Evolutionary conservation across 441 rosid genomes (phyloP), one percentile per base, ranked within the genome.

Genomic region (Eruca vesicaria): DNA sequence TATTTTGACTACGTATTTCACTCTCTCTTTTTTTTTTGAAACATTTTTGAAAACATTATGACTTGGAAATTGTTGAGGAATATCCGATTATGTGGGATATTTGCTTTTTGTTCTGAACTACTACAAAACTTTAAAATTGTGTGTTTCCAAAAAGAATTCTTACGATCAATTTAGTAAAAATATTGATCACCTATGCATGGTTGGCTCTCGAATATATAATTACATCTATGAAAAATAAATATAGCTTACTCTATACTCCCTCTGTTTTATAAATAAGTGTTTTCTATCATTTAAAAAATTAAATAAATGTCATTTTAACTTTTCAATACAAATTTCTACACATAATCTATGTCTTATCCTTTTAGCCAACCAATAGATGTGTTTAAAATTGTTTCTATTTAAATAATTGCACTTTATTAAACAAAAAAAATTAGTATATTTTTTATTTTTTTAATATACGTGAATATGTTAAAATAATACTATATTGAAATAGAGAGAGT

Each of bases 41-140:
- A 45, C 15, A 60, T 16, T 48, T 52, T 62, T 78, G 73, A 66
- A 66, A 45, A 16, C 19, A 61, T 36, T 45, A 29, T 2, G 81
- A 67, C 78, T 62, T 45, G 29, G 29, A 63, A 68, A 61, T 72
- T 68, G 81, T 78, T 73, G 74, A 68, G 48, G 7, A 62, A 63
- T 61, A 68, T 74, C 52, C 26, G 78, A 68, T 73, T 67, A 26
- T 53, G 62, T 36, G 69, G 63, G 66, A 73, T 66, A 9, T 59
- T 55, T 26, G 9, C n/a, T 15, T 18, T n/a, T 19, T 9, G 4
- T 19, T 56, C 19, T 48, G 28, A 69, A 10, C 31, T 76, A 12
- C 38, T 63, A 12, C 58, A 41, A 10, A 59, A 9, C 9, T 35
- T 60, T 2, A 3, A 63, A 68, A 1, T 45, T 32, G 21, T 59